phyloP scores from a whole-genome alignment of 768 basidiomycete genomes.

The Butyriboletus loyo region DNA sequence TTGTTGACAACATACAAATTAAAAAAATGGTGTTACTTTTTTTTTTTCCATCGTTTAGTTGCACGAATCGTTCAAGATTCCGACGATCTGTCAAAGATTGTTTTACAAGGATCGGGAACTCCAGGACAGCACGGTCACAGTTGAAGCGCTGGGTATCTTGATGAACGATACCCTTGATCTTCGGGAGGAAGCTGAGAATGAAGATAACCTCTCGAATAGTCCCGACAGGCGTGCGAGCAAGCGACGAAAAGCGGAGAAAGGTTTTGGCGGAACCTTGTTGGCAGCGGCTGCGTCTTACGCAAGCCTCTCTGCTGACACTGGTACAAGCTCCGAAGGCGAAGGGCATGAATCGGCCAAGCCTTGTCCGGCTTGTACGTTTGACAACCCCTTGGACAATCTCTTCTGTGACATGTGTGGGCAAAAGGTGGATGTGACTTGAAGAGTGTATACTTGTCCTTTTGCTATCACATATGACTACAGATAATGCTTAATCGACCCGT shows the following conservation, averaged over 20 bases:
- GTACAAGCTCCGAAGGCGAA: constrained; percentile 34
- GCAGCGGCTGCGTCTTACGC: constrained; percentile 38
- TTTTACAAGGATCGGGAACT: constrained; percentile 63
- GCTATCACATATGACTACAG: constrained; percentile 33
- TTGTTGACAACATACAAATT: background rate
- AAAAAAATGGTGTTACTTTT: background rate
- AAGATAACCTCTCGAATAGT: constrained; percentile 50
- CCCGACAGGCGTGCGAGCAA: constrained; percentile 42
- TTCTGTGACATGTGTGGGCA: constrained; percentile 47
- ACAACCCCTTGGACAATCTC: constrained; percentile 43
- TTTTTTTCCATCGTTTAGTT: constrained; percentile 39
- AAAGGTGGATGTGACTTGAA: constrained; percentile 28
- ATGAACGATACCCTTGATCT: constrained; percentile 67
- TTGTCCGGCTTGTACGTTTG: constrained; percentile 59
- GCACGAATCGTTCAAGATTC: constrained; percentile 58
- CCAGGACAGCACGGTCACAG: constrained; percentile 50
- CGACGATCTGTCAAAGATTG: constrained; percentile 74
- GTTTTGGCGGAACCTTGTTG: constrained; percentile 73
- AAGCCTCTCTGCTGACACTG: constrained; percentile 28
- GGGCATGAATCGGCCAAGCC: constrained; percentile 35
- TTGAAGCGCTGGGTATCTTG: constrained; percentile 54
- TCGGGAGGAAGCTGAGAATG: constrained; percentile 57
- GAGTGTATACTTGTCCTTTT: constrained; percentile 15
- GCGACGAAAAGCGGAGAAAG: constrained; percentile 54
- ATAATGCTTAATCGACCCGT: constrained; percentile 33